Conservation (phyloP, 1,139 yeast genomes). For the Yamadazyma triangularis region DNA sequence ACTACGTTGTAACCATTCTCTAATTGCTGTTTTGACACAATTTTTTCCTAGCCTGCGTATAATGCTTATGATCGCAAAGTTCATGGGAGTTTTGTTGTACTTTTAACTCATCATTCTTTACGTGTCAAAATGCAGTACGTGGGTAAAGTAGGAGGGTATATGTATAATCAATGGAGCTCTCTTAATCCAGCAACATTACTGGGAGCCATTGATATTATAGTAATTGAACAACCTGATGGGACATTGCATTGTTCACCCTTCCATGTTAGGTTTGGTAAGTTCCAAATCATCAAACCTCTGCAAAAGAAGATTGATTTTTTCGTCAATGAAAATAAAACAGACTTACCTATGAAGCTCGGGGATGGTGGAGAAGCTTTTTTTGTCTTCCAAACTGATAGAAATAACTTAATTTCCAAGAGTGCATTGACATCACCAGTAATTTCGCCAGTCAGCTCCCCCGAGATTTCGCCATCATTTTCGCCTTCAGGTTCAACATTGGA, state of each 20-base stretch:
- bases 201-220: constrained; percentile 97
- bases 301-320: constrained; percentile 89
- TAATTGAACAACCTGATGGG: constrained; percentile 85
- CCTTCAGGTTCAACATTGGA: constrained; percentile 10
- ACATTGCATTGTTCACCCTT: constrained; percentile 90
- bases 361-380: constrained; percentile 98
- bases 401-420: constrained; percentile 62
- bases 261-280: constrained; percentile 93
- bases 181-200: constrained; percentile 93
- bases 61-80: too few species aligned
- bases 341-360: constrained; percentile 91
- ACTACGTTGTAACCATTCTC: neutral
- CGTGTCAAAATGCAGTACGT: constrained; percentile 78
- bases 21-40: neutral
- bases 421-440: constrained; percentile 89
- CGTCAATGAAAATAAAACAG: constrained; percentile 78
- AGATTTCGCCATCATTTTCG: constrained; percentile 32
- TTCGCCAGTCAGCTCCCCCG: constrained; percentile 73
- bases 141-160: constrained; percentile 90
- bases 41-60: neutral
- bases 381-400: constrained; percentile 78
- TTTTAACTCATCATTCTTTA: too few species aligned
- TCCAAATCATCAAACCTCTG: constrained; percentile 89
- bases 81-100: too few species aligned
- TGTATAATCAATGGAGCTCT: constrained; percentile 95